phyloP scores from a whole-genome alignment of 1,284 basidiomycete species.

The Microstroma glucosiphilum region DNA sequence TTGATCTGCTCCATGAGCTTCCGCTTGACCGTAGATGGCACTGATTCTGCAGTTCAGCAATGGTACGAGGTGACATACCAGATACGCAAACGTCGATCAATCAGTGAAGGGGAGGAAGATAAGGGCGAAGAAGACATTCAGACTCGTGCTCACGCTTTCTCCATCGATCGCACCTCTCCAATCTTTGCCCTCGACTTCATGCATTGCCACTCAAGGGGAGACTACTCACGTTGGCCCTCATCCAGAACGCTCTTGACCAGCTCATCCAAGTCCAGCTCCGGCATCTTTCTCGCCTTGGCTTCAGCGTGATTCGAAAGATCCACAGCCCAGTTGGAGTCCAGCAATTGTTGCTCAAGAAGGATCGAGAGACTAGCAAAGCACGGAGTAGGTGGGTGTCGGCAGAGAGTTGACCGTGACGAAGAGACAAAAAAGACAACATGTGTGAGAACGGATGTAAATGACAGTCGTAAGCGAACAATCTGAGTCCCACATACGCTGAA shows the following conservation, averaged over 20 bases:
- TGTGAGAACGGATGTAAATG: not conserved
- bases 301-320: not conserved
- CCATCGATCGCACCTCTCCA: not conserved
- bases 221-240: not conserved
- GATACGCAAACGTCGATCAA: too few relatives aligned
- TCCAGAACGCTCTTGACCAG: not conserved
- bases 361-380: not conserved
- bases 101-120: not conserved
- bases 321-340: conserved; percentile 2
- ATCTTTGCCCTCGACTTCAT: not conserved
- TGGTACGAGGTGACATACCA: too few relatives aligned
- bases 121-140: not conserved
- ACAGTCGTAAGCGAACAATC: not conserved
- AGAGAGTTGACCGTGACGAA: too few relatives aligned
- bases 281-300: not conserved
- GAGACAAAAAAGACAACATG: not conserved
- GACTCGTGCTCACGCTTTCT: not conserved
- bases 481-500: too few relatives aligned
- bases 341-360: not conserved
- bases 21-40: not conserved
- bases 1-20: conserved; percentile 1
- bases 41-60: not conserved
- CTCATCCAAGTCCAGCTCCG: conserved; percentile 2
- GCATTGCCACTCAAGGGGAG: not conserved
- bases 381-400: too few relatives aligned